These are phyloP conservation scores for Exophiala sp. DNA, from an alignment of 2,329 filamentous ascomycete genomes.

Conservation along the genomic window DNA sequence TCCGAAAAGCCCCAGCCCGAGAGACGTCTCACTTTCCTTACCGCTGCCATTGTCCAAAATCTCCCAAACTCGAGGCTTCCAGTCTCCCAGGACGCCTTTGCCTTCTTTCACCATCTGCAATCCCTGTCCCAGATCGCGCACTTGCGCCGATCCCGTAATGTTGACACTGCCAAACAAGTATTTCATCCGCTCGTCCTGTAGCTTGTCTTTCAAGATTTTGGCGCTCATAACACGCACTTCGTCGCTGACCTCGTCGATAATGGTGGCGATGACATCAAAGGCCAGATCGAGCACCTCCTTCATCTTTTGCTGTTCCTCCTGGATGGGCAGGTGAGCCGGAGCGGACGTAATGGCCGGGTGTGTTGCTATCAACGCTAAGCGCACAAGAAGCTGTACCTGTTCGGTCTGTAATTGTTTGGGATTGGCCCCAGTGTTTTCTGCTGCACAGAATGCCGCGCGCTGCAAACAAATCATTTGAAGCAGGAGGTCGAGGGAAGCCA, in stretches of 20 bases:
- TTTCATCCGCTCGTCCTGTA: conserved; percentile 18
- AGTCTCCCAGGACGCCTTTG: conserved; percentile 25
- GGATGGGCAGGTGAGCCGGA: conserved; percentile 7
- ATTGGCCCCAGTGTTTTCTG: conserved; percentile 6
- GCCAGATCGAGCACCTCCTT: conserved; percentile 31
- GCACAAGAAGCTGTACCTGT: conserved; percentile 27
- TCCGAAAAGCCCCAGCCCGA: conserved; percentile 28
- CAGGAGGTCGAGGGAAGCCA: conserved; percentile 20
- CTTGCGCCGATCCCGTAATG: conserved; percentile 18
- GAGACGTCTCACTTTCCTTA: conserved; percentile 25
- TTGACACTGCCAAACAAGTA: conserved; percentile 27
- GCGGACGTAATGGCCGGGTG: conserved; percentile 31
- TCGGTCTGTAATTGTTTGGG: conserved; percentile 24
- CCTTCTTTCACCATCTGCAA: conserved; percentile 25
- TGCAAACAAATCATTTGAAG: conserved; percentile 26
- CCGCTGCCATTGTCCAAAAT: conserved; percentile 27
- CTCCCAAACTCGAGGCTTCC: conserved; percentile 28
- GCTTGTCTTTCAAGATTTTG: conserved; percentile 38
- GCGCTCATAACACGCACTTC: conserved; percentile 40
- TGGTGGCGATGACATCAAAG: conserved; percentile 41
- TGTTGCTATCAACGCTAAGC: conserved; percentile 31
- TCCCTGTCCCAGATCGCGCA: conserved; percentile 23
- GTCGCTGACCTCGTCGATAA: conserved; percentile 42
- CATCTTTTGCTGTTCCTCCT: conserved; percentile 15
- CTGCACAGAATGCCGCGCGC: conserved; percentile 9